Base-by-base conservation (phyloP, 192 early-diverging fungal genomes). In the Linnemannia schmuckeri region DNA sequence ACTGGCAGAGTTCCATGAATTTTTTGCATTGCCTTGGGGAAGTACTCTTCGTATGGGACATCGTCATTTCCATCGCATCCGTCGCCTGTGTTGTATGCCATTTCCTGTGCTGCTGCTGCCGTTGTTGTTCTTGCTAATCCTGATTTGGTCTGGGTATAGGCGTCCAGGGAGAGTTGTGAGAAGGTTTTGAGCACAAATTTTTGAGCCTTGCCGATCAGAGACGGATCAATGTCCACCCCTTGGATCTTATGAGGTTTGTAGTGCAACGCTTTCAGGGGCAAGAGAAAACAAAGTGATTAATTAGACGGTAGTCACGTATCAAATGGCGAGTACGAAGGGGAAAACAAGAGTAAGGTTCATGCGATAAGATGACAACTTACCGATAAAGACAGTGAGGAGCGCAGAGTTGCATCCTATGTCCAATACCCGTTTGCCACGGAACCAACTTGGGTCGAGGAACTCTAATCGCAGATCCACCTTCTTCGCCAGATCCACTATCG, bases 381-480 rank as follows among this genome's bases (percentile, higher is more conserved):
- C 90, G 55, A 93, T 88, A 24, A 86, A 72, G n/a, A 92, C 82
- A 4, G 94, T 92, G 12, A 97, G 74, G 33, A 91, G 70, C 13
- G 94, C 96, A 1, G 92, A 81, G 82, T 97, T 96, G 89, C 96
- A 97, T 5, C 96, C 96, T 82, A 97, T 92, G 77, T 97, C 96
- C 17, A 96, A 88, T 8, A 96, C 93, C 27, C 71, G 63, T 55
- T 94, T 93, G 15, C 87, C 87, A 49, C 76, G 74, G 42, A 97
- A 91, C 83, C 89, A 89, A 20, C 38, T 74, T 38, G 74, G 66
- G 4, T 92, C 83, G 41, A 97, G 66, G 7, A 93, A 57, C 30
- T 82, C 75, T 10, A 97, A 77, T 10, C 96, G 91, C 2, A 91
- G 79, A 83, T 97, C 96, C 35, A 78, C 77, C 1, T 33, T 68